Evolutionary conservation across 129 eudicot species (phyloP), one percentile per base, ranked within the genome.

Genomic region (Oenanthe sinensis): DNA sequence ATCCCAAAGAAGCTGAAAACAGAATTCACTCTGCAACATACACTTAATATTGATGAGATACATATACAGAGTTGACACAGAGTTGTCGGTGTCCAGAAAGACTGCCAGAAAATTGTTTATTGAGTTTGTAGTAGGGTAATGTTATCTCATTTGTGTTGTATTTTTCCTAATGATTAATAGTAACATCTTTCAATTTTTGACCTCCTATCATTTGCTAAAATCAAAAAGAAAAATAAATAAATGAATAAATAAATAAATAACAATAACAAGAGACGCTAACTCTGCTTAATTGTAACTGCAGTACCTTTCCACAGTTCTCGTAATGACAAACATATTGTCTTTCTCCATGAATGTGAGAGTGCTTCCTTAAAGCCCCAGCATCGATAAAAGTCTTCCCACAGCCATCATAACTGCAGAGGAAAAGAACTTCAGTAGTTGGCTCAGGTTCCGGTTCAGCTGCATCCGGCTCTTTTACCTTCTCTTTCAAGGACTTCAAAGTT

Each of bases 351-450:
- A 94, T 91, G 85, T 94, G 96, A 81, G 98, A 91, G 83, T 94
- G 98, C 80, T 94, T 94, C 81, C 97, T 88, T 81, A 94, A 55
- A 76, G 97, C 93, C 47, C 97, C 97, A 36, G 97, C 96, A 83
- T 94, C 98, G 22, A 94, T 88, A 80, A 94, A 94, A 78, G 98
- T 91, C 88, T 94, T 94, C 68, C 98, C 98, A 85, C 98, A 94
- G 50, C 97, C 97, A 83, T 91, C 97, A 77, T 88, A 94, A 80
- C 98, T 94, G 84, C 98, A 94, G 50, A 94, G 97, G 80, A 94
- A 94, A 78, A 94, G 96, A 88, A 94, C 97, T 80, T 94, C 98
- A 17, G 98, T 88, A 67, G 98, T 89, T 58, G 98, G 97, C 82
- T 94, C 98, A 5, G 97, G 98, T 81, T 91, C 98, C 7, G 96